Conservation (phyloP, 163 green algal genomes). For the Chloromonas sp. region DNA sequence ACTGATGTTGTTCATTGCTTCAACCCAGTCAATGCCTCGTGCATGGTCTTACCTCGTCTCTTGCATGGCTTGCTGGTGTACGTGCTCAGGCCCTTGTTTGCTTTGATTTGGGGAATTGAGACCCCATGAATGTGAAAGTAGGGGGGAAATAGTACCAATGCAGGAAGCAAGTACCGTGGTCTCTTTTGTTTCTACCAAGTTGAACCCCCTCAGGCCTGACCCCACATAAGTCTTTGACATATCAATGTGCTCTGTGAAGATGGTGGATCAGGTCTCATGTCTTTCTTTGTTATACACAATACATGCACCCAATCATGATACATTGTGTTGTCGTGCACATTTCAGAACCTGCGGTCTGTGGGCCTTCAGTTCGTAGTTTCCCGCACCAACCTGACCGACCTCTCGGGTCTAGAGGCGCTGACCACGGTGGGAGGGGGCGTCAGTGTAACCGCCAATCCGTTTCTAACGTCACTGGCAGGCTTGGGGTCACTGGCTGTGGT, state of each 20-base stretch:
- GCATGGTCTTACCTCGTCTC: background rate
- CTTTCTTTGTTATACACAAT: no score
- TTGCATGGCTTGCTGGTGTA: background rate
- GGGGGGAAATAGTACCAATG: no score
- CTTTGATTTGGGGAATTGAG: no score
- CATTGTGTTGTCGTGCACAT: background rate
- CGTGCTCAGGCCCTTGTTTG: no score
- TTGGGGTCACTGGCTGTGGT: background rate
- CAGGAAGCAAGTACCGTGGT: no score
- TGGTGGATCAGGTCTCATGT: no score
- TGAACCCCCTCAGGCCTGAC: no score
- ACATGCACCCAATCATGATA: background rate
- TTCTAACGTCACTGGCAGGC: background rate
- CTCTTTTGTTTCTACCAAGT: no score
- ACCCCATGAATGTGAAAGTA: no score
- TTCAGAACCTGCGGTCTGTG: background rate
- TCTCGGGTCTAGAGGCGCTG: background rate
- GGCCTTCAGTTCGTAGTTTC: background rate
- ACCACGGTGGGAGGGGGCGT: background rate
- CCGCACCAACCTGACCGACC: background rate
- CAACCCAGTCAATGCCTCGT: background rate
- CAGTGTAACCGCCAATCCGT: background rate
- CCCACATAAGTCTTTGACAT: no score
- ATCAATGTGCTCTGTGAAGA: no score
- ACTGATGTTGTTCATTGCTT: background rate